Base-by-base conservation (phyloP, 2,329 filamentous ascomycete genomes). In the Scorias spongiosa region DNA sequence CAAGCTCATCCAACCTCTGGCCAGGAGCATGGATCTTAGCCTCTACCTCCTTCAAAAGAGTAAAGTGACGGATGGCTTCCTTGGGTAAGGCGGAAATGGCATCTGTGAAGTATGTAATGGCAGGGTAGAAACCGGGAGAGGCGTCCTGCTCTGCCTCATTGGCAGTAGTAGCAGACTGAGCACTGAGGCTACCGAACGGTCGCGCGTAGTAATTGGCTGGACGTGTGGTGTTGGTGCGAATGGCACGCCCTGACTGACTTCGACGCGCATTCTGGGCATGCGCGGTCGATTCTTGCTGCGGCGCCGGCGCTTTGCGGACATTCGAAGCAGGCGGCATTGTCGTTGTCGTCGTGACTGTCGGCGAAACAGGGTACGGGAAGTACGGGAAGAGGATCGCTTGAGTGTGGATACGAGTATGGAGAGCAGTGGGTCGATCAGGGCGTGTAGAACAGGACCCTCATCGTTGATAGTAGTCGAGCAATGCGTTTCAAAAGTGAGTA, bases 1-100 rank as follows among this genome's bases (percentile, higher is more conserved):
- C 76, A 48, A 93, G 72, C 57, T 81, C 75, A 57, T 82, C 80
- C 46, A 98, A 73, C 57, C 81, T 75, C 54, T 91, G 82, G 61
- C 94, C 86, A 6, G 91, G 83, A 20, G 79, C 80, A 64, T 88
- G 91, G 51, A 93, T 84, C 67, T 98, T 98, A 49, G 89, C 89
- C 67, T 98, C 91, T 40, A 96, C 91, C 66, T 98, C 91, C 63
- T 95, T 95, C 53, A 98, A 72, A 45, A 96, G 75, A 29, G 89
- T 95, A 55, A 94, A 94, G 63, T 98, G 89, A 59, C 87, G 81
- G 54, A 94, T 86, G 42, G 95, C 84, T 66, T 98, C 91, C 62
- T 88, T 88, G 4, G 91, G 91, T 20, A 98, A 76, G 34, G 89
- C 88, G 42, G 86, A 81, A 59, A 96, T 86, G 49, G 87, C 81